Conservation (phyloP, 345 rosid genomes). For the Salix dunnii region DNA sequence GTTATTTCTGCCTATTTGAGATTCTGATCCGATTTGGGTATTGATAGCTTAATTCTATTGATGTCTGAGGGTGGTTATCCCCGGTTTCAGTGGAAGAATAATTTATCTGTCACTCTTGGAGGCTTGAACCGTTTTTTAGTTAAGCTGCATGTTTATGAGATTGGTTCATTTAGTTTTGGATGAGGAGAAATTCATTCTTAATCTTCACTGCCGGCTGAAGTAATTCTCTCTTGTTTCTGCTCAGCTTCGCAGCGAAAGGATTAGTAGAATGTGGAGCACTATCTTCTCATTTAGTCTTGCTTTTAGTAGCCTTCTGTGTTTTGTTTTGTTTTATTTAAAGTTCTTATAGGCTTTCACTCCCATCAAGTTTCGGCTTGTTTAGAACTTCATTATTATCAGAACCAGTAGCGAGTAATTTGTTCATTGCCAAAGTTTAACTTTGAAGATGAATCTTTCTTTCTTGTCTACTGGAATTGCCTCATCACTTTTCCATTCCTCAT, state of each 20-base stretch:
- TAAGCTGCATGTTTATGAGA: conserved; percentile 1
- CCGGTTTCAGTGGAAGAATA: conserved; percentile 21
- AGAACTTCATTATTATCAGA: neutral
- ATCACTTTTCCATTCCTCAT: neutral
- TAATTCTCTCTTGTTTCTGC: conserved; percentile 6
- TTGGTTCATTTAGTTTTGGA: conserved; percentile 4
- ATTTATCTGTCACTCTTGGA: conserved; percentile 18
- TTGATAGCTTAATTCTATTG: conserved; percentile 12
- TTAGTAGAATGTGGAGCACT: conserved; percentile 12
- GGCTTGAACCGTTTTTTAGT: conserved; percentile 14
- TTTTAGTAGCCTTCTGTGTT: neutral
- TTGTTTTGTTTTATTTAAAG: neutral
- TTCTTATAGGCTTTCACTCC: neutral
- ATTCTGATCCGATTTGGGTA: conserved; percentile 10
- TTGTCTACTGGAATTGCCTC: neutral
- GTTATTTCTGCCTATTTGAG: conserved; percentile 15
- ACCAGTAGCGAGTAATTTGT: conserved; percentile 2
- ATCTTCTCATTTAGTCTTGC: conserved; percentile 14
- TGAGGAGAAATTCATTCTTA: conserved; percentile 1
- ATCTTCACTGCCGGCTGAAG: conserved; percentile 6
- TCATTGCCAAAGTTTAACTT: conserved; percentile 4
- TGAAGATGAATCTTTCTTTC: neutral
- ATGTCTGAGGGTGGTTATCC: conserved; percentile 7
- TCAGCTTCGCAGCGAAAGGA: conserved; percentile 10
- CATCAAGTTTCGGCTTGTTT: neutral